Conservation (phyloP, 139 green algal genomes). For the Mychonastes homosphaera region DNA sequence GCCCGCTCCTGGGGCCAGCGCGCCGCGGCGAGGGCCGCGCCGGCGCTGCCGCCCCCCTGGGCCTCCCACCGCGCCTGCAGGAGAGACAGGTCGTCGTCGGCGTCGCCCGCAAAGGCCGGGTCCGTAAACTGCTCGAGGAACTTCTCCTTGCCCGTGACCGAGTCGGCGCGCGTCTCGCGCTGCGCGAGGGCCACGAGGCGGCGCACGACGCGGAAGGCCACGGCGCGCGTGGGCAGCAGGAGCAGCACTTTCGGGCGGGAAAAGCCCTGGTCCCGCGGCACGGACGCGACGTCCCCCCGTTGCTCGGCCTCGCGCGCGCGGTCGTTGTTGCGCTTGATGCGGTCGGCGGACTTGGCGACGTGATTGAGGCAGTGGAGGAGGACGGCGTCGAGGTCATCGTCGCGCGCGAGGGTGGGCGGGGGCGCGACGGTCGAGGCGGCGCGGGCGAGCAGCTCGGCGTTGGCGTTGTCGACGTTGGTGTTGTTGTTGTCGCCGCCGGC, state of each 20-base stretch:
- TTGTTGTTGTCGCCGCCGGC: background rate
- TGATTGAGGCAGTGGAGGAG: constrained; percentile 81
- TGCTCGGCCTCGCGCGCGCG: constrained; percentile 12
- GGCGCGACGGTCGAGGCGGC: too few relatives aligned
- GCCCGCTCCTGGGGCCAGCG: constrained; percentile 6
- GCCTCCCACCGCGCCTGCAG: constrained; percentile 1
- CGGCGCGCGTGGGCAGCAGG: constrained; percentile 75
- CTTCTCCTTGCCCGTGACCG: constrained; percentile 61
- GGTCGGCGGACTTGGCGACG: constrained; percentile 57
- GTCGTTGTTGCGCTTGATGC: constrained; percentile 81
- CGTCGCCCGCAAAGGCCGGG: constrained; percentile 18
- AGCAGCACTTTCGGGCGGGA: constrained; percentile 79
- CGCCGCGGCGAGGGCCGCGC: constrained; percentile 1
- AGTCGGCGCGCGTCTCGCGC: constrained; percentile 61
- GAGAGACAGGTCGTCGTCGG: constrained; percentile 6
- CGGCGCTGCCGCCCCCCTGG: background rate
- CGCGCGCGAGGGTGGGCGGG: constrained; percentile 7
- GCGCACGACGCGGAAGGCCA: constrained; percentile 47
- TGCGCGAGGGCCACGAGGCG: constrained; percentile 65
- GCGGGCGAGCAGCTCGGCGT: too few relatives aligned
- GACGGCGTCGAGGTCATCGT: constrained; percentile 48
- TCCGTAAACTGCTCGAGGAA: constrained; percentile 77
- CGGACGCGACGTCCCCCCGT: constrained; percentile 4
- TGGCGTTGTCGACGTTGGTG: too few relatives aligned
- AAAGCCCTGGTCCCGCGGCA: constrained; percentile 77